phyloP scores from a whole-genome alignment of 805 yeast genomes.

The Candida berthetii region DNA sequence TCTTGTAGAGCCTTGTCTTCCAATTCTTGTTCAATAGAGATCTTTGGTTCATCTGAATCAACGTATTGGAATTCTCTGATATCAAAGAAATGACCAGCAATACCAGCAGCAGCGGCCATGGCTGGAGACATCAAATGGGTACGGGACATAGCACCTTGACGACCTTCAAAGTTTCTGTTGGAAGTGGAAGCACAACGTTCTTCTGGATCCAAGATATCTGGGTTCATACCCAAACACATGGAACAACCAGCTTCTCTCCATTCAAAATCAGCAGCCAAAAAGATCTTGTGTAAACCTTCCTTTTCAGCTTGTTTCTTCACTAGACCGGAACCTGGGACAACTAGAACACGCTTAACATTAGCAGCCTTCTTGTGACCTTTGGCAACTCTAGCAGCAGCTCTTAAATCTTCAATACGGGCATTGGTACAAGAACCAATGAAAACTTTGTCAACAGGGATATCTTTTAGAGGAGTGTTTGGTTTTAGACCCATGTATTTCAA shows the following conservation, averaged over 20 bases:
- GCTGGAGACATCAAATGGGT: constrained; percentile 98
- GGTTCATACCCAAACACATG: constrained; percentile 99
- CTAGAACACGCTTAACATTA: constrained; percentile 74
- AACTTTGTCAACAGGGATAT: constrained; percentile 83
- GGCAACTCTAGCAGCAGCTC: constrained; percentile 92
- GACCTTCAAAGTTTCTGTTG: constrained; percentile 97
- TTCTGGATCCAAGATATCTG: constrained; percentile 89
- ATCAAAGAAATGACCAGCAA: constrained; percentile 85
- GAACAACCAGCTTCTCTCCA: constrained; percentile 99
- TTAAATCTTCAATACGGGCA: constrained; percentile 93
- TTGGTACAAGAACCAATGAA: constrained; percentile 98
- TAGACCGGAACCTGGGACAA: constrained; percentile 97
- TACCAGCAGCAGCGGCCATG: constrained; percentile 99
- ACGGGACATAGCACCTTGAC: constrained; percentile 95
- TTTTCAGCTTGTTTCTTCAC: constrained; percentile 90
- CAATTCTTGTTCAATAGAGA: constrained; percentile 36
- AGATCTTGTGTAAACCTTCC: constrained; percentile 91
- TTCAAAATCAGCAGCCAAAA: constrained; percentile 88
- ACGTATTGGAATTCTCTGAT: constrained; percentile 74
- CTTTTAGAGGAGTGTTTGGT: constrained; percentile 73
- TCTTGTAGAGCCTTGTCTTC: constrained; percentile 57
- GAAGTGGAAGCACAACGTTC: constrained; percentile 99
- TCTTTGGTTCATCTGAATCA: constrained; percentile 52
- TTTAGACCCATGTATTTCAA: constrained; percentile 85
- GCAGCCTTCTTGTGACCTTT: constrained; percentile 85